These are phyloP conservation scores for Colletotrichum sidae DNA, from an alignment of 2,329 filamentous ascomycete species.

Conservation along the genomic window DNA sequence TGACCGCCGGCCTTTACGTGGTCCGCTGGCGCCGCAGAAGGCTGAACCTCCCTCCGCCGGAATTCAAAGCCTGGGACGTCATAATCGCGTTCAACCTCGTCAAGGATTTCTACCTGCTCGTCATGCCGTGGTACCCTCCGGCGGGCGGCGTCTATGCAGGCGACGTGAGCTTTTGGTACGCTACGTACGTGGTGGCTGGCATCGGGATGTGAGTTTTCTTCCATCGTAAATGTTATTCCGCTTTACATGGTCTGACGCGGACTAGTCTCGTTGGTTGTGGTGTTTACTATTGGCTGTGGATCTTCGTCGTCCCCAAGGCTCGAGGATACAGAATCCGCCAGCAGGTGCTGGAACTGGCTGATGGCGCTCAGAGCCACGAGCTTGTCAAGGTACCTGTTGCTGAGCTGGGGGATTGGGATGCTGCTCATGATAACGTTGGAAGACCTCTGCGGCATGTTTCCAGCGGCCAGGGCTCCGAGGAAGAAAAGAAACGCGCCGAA, in stretches of 20 bases:
- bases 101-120: constrained; percentile 70
- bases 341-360: constrained; percentile 60
- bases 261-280: constrained; percentile 57
- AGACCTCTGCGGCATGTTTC: constrained; percentile 9
- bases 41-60: constrained; percentile 57
- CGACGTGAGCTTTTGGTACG: constrained; percentile 80
- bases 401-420: constrained; percentile 66
- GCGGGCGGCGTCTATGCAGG: constrained; percentile 67
- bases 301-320: constrained; percentile 63
- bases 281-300: constrained; percentile 70
- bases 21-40: constrained; percentile 66
- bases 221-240: background rate
- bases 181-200: constrained; percentile 73
- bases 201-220: constrained; percentile 65
- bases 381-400: constrained; percentile 64
- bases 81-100: constrained; percentile 69
- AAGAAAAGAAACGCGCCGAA: background rate
- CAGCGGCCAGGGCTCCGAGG: background rate
- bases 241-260: background rate
- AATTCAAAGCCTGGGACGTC: constrained; percentile 70
- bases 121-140: constrained; percentile 80
- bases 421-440: constrained; percentile 63
- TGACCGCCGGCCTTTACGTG: constrained; percentile 68
- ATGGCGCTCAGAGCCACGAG: constrained; percentile 54
- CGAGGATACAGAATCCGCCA: constrained; percentile 66